Conservation (phyloP, 2,329 filamentous ascomycete genomes). For the Orbilia brochopaga region DNA sequence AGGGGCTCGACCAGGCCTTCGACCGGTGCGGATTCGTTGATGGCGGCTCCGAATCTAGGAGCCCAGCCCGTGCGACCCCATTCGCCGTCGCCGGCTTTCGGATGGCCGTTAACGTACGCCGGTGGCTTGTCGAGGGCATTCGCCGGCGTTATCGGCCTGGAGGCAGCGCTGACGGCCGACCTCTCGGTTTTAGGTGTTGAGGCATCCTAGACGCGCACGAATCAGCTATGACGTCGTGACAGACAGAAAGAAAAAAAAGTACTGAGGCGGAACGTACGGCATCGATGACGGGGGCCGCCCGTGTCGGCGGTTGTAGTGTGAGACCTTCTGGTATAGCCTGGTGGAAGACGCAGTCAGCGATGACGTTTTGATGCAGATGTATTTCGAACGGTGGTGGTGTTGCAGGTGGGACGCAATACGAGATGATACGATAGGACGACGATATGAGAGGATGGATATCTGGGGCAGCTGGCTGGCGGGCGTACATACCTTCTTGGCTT, state of each 20-base stretch:
- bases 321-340: slow-evolving; percentile 34
- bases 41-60: slow-evolving; percentile 71
- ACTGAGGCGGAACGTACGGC: slow-evolving; percentile 27
- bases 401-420: no score
- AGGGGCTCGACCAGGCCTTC: slow-evolving; percentile 50
- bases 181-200: slow-evolving; percentile 40
- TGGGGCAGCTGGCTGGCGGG: no score
- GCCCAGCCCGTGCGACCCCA: slow-evolving; percentile 80
- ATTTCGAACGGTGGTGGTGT: no score
- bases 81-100: slow-evolving; percentile 65
- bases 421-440: no score
- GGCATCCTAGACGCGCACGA: slow-evolving; percentile 15
- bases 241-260: slow-evolving; percentile 12
- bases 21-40: slow-evolving; percentile 12
- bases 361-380: slow-evolving; percentile 68
- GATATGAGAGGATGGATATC: no score
- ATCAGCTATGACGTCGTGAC: slow-evolving; percentile 19
- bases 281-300: slow-evolving; percentile 37
- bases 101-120: slow-evolving; percentile 60
- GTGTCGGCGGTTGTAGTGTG: slow-evolving; percentile 47
- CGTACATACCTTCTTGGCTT: slow-evolving; percentile 64
- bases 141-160: slow-evolving; percentile 54
- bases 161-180: slow-evolving; percentile 1
- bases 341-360: slow-evolving; percentile 59
- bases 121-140: slow-evolving; percentile 8